Evolutionary conservation across 2,329 filamentous ascomycete species (phyloP).

Genomic region (Botrytis porri): DNA sequence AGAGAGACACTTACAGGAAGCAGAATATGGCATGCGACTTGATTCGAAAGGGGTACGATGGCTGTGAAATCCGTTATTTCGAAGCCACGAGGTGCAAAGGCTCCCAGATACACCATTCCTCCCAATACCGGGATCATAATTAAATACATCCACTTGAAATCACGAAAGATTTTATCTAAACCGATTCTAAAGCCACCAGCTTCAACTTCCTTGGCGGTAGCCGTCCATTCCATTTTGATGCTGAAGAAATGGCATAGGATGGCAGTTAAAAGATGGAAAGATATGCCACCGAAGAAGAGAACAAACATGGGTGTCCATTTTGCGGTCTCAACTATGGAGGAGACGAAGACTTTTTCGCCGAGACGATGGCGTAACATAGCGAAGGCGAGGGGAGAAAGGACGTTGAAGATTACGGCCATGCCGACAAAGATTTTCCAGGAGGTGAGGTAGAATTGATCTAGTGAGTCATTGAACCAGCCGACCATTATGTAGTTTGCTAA

Average conservation of each 20-base stretch:
- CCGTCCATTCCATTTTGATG: constrained; percentile 50
- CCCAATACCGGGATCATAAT: constrained; percentile 27
- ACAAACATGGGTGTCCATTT: constrained; percentile 47
- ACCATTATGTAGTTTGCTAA: constrained; percentile 68
- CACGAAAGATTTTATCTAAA: constrained; percentile 52
- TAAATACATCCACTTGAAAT: constrained; percentile 52
- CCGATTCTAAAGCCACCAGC: constrained; percentile 56
- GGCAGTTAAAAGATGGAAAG: constrained; percentile 43
- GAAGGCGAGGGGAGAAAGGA: constrained; percentile 39
- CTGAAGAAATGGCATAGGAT: constrained; percentile 44
- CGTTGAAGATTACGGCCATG: constrained; percentile 63
- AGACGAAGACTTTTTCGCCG: constrained; percentile 28
- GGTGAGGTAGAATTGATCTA: constrained; percentile 66
- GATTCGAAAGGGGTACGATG: constrained; percentile 55
- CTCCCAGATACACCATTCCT: constrained; percentile 33
- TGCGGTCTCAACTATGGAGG: constrained; percentile 53
- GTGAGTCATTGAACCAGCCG: constrained; percentile 66
- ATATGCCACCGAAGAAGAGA: constrained; percentile 46
- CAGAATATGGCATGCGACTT: constrained; percentile 27
- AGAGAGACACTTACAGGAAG: constrained; percentile 22
- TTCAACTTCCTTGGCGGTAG: constrained; percentile 58
- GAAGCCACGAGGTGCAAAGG: constrained; percentile 44
- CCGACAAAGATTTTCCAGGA: constrained; percentile 63
- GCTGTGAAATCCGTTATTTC: constrained; percentile 56
- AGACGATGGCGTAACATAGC: constrained; percentile 31